These are phyloP conservation scores for Lentinula sp. DNA, from an alignment of 768 basidiomycete species.

Conservation along the genomic window DNA sequence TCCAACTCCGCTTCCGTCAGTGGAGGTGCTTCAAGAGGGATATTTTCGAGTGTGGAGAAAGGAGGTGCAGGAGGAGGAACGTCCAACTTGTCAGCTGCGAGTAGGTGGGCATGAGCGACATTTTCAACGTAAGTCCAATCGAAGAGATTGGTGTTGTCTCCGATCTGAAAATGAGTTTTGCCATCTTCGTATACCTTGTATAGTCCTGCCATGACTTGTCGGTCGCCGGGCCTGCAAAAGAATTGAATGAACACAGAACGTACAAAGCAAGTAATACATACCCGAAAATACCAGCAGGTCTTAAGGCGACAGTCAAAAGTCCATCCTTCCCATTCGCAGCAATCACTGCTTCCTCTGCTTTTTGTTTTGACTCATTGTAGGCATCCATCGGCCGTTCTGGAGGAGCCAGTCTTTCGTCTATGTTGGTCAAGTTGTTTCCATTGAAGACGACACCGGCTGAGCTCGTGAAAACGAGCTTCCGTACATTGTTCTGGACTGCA, in stretches of 20 bases:
- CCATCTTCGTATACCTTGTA: constrained; percentile 72
- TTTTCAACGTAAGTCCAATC: constrained; percentile 98
- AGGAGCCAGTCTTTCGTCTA: constrained; percentile 80
- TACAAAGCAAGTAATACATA: constrained; percentile 25
- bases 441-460: constrained; percentile 90
- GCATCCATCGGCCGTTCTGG: constrained; percentile 78
- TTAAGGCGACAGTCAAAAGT: constrained; percentile 80
- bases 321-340: constrained; percentile 82
- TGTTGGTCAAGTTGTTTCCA: constrained; percentile 71
- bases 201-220: constrained; percentile 78
- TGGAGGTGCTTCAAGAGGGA: constrained; percentile 26
- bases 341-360: constrained; percentile 79
- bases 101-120: constrained; percentile 87
- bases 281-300: constrained; percentile 97
- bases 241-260: not conserved
- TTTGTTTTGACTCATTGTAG: constrained; percentile 92
- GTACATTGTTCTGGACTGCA: constrained; percentile 63
- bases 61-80: constrained; percentile 40
- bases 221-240: constrained; percentile 74
- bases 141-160: constrained; percentile 87
- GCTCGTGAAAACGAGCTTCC: constrained; percentile 90
- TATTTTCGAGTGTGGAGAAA: constrained; percentile 27
- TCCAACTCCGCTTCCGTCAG: constrained; percentile 35
- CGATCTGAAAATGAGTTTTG: constrained; percentile 91
- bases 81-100: constrained; percentile 85